Percentiles rank a stretch among this genome's conserved stretches.
These are phyloP conservation scores for Phytophthora constricta DNA, from an alignment of 352 stramenopile species.

Conservation along the genomic window DNA sequence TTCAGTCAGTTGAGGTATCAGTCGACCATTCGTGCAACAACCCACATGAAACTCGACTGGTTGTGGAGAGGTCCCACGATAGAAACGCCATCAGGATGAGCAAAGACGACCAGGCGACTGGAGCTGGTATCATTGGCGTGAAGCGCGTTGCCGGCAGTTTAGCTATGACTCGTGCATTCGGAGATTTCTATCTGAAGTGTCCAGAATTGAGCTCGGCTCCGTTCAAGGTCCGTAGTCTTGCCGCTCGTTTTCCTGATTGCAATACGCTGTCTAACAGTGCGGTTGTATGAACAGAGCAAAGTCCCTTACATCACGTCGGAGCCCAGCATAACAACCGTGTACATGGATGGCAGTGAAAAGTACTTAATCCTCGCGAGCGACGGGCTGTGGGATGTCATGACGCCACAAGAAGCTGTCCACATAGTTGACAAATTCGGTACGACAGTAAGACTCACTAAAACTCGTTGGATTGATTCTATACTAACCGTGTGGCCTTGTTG, in stretches of 20 bases:
- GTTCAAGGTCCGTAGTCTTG: constrained; percentile 74
- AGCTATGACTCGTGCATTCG: constrained; percentile 91
- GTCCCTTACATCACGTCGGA: constrained; percentile 82
- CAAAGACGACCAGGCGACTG: constrained; percentile 88
- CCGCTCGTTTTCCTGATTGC: background rate
- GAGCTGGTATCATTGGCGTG: constrained; percentile 76
- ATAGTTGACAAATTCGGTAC: constrained; percentile 79
- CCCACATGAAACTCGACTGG: constrained; percentile 52
- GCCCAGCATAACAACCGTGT: constrained; percentile 59
- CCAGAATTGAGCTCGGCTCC: constrained; percentile 90
- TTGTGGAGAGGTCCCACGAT: constrained; percentile 71
- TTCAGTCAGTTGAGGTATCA: constrained; percentile 48
- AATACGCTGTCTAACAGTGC: constrained; percentile 1
- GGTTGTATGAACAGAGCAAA: constrained; percentile 57
- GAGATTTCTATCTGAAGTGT: constrained; percentile 95
- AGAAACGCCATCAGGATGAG: constrained; percentile 90
- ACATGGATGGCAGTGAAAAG: constrained; percentile 63
- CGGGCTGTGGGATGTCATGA: constrained; percentile 84
- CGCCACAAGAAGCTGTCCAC: constrained; percentile 62
- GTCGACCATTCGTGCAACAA: constrained; percentile 72
- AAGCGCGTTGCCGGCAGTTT: constrained; percentile 92
- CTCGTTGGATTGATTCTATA: no score
- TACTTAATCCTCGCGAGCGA: constrained; percentile 85
- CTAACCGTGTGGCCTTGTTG: background rate
- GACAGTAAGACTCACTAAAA: constrained; percentile 1